Evolutionary conservation across 2,329 filamentous ascomycete species (phyloP).

Genomic region (Aspergillus hortae): DNA sequence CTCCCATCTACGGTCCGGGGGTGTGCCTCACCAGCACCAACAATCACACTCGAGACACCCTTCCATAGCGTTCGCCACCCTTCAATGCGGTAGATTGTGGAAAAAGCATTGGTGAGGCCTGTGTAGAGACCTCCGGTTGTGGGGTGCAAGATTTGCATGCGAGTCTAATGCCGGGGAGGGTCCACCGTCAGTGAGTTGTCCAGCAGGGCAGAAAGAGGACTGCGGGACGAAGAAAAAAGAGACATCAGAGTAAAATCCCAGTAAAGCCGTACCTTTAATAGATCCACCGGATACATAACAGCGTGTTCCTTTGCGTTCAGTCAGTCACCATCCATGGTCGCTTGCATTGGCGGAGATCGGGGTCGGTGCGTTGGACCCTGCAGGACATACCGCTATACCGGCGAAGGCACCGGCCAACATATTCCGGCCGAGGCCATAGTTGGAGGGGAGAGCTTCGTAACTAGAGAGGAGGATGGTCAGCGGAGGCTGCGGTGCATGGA

Average conservation of each 20-base stretch:
- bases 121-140: slow-evolving; percentile 77
- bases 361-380: background rate
- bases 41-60: slow-evolving; percentile 91
- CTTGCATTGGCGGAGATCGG: background rate
- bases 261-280: slow-evolving; percentile 77
- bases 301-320: slow-evolving; percentile 73
- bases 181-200: slow-evolving; percentile 4
- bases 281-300: slow-evolving; percentile 97
- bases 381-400: slow-evolving; percentile 74
- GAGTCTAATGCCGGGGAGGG: slow-evolving; percentile 59
- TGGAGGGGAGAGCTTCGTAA: slow-evolving; percentile 91
- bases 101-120: slow-evolving; percentile 86
- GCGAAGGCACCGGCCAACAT: slow-evolving; percentile 96
- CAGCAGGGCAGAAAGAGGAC: background rate
- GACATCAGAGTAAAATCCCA: background rate
- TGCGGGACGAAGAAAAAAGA: background rate
- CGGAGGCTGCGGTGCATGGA: background rate
- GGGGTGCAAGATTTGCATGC: slow-evolving; percentile 94
- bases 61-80: slow-evolving; percentile 91
- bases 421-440: slow-evolving; percentile 90
- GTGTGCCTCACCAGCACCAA: slow-evolving; percentile 73
- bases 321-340: slow-evolving; percentile 10
- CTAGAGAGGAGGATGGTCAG: slow-evolving; percentile 40
- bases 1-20: background rate
- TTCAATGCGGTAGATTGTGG: slow-evolving; percentile 86